Conservation (phyloP, 345 rosid species). For the Barbarea vulgaris region DNA sequence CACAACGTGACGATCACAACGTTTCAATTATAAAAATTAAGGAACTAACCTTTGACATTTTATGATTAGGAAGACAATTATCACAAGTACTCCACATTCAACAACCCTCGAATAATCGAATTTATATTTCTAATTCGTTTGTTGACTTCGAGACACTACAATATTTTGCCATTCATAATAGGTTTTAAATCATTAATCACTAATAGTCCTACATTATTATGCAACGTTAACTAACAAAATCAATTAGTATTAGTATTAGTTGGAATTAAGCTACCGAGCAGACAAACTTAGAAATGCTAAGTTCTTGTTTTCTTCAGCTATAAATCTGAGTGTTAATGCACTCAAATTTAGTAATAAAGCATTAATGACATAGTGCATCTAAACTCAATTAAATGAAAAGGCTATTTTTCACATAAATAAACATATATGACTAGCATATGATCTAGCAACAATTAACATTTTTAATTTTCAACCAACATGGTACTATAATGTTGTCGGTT, state of each 20-base stretch:
- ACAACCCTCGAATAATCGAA: neutral
- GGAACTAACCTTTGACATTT: slow-evolving; percentile 26
- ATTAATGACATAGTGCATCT: neutral
- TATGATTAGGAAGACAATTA: slow-evolving; percentile 22
- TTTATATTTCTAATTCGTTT: neutral
- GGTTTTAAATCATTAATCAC: slow-evolving; percentile 1
- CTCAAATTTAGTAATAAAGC: slow-evolving; percentile 3
- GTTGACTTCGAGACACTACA: slow-evolving; percentile 30
- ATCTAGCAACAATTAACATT: slow-evolving; percentile 19
- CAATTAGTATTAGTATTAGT: slow-evolving; percentile 8
- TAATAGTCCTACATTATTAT: neutral
- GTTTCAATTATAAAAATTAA: slow-evolving; percentile 20
- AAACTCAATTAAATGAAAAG: neutral
- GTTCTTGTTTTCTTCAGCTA: neutral
- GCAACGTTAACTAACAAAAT: slow-evolving; percentile 3
- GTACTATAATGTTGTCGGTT: slow-evolving; percentile 42
- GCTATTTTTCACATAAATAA: neutral
- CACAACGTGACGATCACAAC: slow-evolving; percentile 41
- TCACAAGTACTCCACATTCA: slow-evolving; percentile 5
- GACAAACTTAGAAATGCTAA: slow-evolving; percentile 5
- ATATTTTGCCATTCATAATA: slow-evolving; percentile 3
- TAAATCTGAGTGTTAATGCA: neutral
- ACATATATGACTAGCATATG: neutral
- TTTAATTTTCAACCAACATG: slow-evolving; percentile 29
- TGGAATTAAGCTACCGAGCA: slow-evolving; percentile 1